These are phyloP conservation scores for Dittrichia graveolens DNA, from an alignment of 129 eudicot genomes.

Conservation along the genomic window DNA sequence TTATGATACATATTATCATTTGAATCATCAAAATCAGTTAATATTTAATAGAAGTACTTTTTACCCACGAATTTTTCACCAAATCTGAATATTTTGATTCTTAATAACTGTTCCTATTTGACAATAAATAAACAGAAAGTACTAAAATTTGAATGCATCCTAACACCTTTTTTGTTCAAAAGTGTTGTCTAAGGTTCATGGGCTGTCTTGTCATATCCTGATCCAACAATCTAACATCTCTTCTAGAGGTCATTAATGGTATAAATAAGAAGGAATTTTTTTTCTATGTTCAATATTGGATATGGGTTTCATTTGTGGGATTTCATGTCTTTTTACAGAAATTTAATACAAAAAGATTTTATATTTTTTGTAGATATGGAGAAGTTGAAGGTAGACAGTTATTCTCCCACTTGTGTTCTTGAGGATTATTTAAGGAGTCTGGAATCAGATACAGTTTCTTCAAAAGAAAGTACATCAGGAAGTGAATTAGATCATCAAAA, in stretches of 20 bases:
- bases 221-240: conserved; percentile 31
- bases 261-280: not conserved
- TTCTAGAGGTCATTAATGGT: not conserved
- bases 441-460: conserved; percentile 65
- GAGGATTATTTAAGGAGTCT: conserved; percentile 70
- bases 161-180: conserved; percentile 10
- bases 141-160: conserved; percentile 4
- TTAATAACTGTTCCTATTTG: not conserved
- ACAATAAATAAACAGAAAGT: not conserved
- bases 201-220: conserved; percentile 42
- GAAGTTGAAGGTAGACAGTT: conserved; percentile 47
- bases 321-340: conserved; percentile 18
- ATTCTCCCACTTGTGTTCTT: conserved; percentile 80
- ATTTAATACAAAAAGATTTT: conserved; percentile 9
- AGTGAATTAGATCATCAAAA: conserved; percentile 39
- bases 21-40: too few species aligned
- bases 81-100: too few species aligned
- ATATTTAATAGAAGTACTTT: too few species aligned
- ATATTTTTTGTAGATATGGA: conserved; percentile 47
- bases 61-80: not conserved
- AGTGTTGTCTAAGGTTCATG: conserved; percentile 31
- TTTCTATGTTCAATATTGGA: conserved; percentile 2
- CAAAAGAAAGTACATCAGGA: conserved; percentile 70
- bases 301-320: conserved; percentile 23
- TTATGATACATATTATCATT: too few species aligned